Conservation (phyloP, 352 stramenopile species). For the Globisporangium solare region DNA sequence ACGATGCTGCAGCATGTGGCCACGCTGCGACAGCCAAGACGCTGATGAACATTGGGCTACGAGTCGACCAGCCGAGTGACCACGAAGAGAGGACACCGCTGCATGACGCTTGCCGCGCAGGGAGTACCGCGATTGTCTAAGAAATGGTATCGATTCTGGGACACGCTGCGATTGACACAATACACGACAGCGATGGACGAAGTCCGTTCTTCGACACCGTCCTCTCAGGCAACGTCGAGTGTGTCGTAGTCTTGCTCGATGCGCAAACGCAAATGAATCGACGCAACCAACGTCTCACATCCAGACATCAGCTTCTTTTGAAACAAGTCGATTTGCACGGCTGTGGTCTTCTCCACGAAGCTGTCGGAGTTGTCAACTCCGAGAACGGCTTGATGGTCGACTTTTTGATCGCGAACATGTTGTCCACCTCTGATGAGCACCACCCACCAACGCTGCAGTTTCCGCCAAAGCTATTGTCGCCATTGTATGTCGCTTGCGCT, state of each 20-base stretch:
- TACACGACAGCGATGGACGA: conserved; percentile 1
- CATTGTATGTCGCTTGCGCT: conserved; percentile 4
- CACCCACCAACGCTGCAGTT: not conserved
- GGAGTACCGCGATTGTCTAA: not conserved
- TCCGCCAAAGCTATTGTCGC: conserved; percentile 4
- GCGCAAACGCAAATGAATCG: not conserved
- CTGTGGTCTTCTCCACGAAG: conserved; percentile 7
- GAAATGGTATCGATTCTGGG: not conserved
- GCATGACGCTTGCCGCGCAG: conserved; percentile 10
- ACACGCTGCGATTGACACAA: not conserved
- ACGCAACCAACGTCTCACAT: not conserved
- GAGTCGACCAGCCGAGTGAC: not conserved
- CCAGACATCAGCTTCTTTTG: not conserved
- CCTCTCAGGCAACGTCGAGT: conserved; percentile 12
- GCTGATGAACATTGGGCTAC: conserved; percentile 11
- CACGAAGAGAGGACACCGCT: not conserved
- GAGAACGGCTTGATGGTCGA: conserved; percentile 5
- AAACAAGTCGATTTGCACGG: conserved; percentile 3
- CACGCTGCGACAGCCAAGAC: conserved; percentile 3
- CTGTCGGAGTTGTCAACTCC: not conserved
- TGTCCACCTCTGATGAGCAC: not conserved
- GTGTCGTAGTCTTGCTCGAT: conserved; percentile 14
- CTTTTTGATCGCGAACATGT: conserved; percentile 3
- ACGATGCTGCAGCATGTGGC: conserved; percentile 6
- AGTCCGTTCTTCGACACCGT: conserved; percentile 21